Base-by-base conservation (phyloP, 1,284 basidiomycete species). In the Pseudozyma flocculosa region DNA sequence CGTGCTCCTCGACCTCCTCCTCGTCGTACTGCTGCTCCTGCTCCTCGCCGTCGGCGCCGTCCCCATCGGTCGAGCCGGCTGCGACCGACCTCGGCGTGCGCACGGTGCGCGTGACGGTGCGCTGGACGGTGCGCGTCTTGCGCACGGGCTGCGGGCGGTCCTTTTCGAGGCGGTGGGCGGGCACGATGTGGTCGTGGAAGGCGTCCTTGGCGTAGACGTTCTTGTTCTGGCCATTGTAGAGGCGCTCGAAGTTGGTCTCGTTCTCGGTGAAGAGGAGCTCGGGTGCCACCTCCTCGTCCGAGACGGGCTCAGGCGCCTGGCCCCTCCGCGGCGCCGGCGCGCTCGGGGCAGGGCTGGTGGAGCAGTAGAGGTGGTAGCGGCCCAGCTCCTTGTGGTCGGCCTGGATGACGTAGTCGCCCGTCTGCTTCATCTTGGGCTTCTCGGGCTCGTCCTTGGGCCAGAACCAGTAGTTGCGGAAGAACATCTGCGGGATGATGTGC, bases 381-480 rank as follows among this genome's bases (percentile, higher is more conserved):
- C 75, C 78, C 24, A 80, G 36, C 84, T 88, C 75, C 83, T 87
- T 34, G 86, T 88, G 46, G 91, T 82, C 7, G n/a, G 83, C 82
- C 24, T 87, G 84, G 75, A 77, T 61, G 23, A 64, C 61, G 46
- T 64, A 69, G 38, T 75, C 96, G 43, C 54, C 68, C 84, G 78
- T 79, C 66, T 76, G 83, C 77, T 73, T 68, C 73, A 95, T 80
- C 17, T 80, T 80, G 17, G 92, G 92, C 76, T 81, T 88, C 5
- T 85, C 82, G 7, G 91, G 90, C 61, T 87, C 85, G 56, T 90
- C 87, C 55, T 86, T 81, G 22, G 86, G 84, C 94, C 94, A 98
- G 4, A 91, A 95, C 94, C 94, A 98, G 30, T 89, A 92, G 80
- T 98, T 98, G 29, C 90, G 87, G 82, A 97, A 98, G 87, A 90